Base-by-base conservation (phyloP, 2,329 filamentous ascomycete genomes). In the Ramularia collo-cygni region DNA sequence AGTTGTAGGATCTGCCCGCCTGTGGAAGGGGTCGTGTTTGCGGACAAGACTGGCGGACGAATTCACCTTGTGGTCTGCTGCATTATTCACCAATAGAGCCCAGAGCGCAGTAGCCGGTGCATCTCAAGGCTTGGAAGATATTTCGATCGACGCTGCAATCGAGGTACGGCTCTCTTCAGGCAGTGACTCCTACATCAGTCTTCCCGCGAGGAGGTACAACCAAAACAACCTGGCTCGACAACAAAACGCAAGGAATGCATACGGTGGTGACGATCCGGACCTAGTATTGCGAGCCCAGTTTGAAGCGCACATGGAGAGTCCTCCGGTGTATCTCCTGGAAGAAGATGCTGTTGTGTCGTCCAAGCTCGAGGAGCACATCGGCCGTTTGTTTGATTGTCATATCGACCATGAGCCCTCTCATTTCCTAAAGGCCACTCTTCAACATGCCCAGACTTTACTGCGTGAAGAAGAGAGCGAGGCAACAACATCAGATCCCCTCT, bases 1-100 rank as follows among this genome's bases (percentile, higher is more conserved):
- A 36, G 71, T 70, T 44, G 72, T 80, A n/a, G 74, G 77, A 52
- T 75, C 70, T 43, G 76, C 76, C 26, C 68, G 76, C 28, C 50
- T 79, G 14, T 80, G 76, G 76, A 79, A 77, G 51, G 68, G 73
- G 43, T 71, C 69, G 6, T 80, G 76, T 48, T 68, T 79, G 31
- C 67, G 76, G 10, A 76, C 73, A 13, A 71, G 72, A 15, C 69
- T 80, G 35, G 69, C 70, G 4, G 74, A 78, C 28, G 72, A 76
- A 51, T 75, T 77, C 52, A 69, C 71, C 38, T 62, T 78, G 10
- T 80, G 75, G 56, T 72, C 70, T 42, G 67, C 72, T 30, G 52
- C 62, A 8, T 56, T 77, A n/a, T 71, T 76, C 50, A 65, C 68
- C 9, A 67, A 72, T 10, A 62, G 74, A 21, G 70, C 73, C 3